Conservation (phyloP, 495 filamentous ascomycete genomes). For the Penicillium crystallinum region DNA sequence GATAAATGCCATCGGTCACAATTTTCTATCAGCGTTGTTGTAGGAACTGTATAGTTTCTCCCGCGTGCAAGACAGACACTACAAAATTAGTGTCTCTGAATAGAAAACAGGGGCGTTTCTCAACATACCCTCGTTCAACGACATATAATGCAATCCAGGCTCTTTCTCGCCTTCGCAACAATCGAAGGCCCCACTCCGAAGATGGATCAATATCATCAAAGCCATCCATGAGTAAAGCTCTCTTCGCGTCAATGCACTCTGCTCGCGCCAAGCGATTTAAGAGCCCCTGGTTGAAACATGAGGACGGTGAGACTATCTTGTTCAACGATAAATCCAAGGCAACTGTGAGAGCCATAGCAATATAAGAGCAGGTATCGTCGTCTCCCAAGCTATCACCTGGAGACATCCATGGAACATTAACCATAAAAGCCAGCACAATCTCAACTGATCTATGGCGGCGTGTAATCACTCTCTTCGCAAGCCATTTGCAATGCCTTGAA, state of each 20-base stretch:
- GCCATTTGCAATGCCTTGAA: conserved; percentile 56
- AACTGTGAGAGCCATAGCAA: conserved; percentile 63
- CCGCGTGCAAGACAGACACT: conserved; percentile 67
- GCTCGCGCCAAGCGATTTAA: conserved; percentile 49
- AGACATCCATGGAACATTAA: conserved; percentile 74
- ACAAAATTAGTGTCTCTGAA: background rate
- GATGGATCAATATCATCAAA: conserved; percentile 57
- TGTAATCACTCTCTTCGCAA: conserved; percentile 55
- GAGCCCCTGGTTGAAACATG: conserved; percentile 45
- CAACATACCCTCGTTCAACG: conserved; percentile 61
- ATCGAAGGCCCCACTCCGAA: conserved; percentile 52
- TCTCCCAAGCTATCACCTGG: conserved; percentile 62
- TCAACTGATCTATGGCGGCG: conserved; percentile 62
- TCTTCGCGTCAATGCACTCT: conserved; percentile 61
- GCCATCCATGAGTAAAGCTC: conserved; percentile 61
- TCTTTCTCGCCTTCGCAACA: conserved; percentile 61
- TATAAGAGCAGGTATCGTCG: conserved; percentile 67
- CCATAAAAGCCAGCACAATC: conserved; percentile 69
- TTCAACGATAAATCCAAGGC: conserved; percentile 64
- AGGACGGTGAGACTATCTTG: conserved; percentile 57
- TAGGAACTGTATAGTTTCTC: conserved; percentile 60
- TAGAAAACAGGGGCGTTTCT: background rate
- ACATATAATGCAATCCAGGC: conserved; percentile 68
- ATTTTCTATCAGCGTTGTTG: conserved; percentile 57
- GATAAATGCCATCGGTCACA: conserved; percentile 65